Evolutionary conservation across 768 basidiomycete species (phyloP).

Genomic region (Sporobolomyces pararoseus): DNA sequence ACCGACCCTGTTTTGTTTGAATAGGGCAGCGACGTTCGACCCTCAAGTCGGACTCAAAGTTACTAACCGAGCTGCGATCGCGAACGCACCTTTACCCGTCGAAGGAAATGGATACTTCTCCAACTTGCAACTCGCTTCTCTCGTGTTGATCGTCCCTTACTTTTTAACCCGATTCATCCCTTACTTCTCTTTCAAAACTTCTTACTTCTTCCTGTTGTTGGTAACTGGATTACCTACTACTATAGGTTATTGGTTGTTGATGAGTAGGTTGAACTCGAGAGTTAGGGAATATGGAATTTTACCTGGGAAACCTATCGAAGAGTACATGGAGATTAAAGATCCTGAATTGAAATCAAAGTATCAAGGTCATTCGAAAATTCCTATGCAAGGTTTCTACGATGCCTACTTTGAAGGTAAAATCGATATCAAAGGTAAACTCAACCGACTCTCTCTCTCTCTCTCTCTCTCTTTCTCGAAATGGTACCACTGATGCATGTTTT

Average conservation of each 20-base stretch:
- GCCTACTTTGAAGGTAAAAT: slow-evolving; percentile 94
- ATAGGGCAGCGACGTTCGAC: slow-evolving; percentile 31
- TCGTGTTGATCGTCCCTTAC: slow-evolving; percentile 75
- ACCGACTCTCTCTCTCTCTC: neutral
- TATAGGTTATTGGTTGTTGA: slow-evolving; percentile 81
- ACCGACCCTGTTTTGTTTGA: too few species aligned
- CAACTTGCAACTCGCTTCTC: slow-evolving; percentile 71
- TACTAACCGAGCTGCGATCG: slow-evolving; percentile 71
- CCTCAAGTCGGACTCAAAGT: slow-evolving; percentile 38
- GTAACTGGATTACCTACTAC: slow-evolving; percentile 72
- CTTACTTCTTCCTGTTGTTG: slow-evolving; percentile 70
- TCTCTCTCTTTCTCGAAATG: neutral
- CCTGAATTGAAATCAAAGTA: slow-evolving; percentile 72
- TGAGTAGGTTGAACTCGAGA: slow-evolving; percentile 73
- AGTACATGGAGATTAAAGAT: slow-evolving; percentile 89
- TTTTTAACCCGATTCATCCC: slow-evolving; percentile 69
- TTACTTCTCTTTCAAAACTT: slow-evolving; percentile 73
- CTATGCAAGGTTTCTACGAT: slow-evolving; percentile 96
- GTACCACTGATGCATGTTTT: too few species aligned
- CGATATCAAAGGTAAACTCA: slow-evolving; percentile 77
- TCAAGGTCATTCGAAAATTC: slow-evolving; percentile 81
- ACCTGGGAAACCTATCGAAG: slow-evolving; percentile 78
- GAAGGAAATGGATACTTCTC: slow-evolving; percentile 78
- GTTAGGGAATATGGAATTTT: slow-evolving; percentile 72
- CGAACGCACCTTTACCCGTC: slow-evolving; percentile 76